Base-by-base conservation (phyloP, 805 yeast species). In the Myxozyma monticola region DNA sequence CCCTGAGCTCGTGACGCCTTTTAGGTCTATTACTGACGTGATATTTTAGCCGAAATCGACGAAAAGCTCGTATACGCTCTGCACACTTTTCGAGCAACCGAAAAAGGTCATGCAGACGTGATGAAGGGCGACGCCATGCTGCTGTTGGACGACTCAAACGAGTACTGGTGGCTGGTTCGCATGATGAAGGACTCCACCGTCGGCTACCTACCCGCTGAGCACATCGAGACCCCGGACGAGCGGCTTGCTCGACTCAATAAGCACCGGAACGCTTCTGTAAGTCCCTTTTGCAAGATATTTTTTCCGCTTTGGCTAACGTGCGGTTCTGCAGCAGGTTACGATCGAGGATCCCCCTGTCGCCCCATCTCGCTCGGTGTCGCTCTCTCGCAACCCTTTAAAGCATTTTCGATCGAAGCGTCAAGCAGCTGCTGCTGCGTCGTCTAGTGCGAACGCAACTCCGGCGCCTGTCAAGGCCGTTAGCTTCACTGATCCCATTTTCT, bases 201-300 rank as follows among this genome's bases (percentile, higher is more conserved):
- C 45, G 99, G 99, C 1, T 93, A 90, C 72, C 95, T 95, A 1
- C 99, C 99, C 1, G 98, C 97, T 0, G 99, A 93, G 66, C 81
- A 93, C 50, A 71, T 93, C 31, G 99, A 93, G 68, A 88, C 96
- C 0, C 89, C 87, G 54, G 85, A 82, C 40, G 99, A 93, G 68
- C 74, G 98, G 51, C 70, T 93, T 46, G 99, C 99, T 0, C 75
- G 98, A 48, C 73, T 90, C 35, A 93, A 93, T 66, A 87, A 96
- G 68, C 88, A 91, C 80, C 84, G 88, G 60, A 91, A 91, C 68
- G 96, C 88, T 66, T 88, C 84, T 49, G 65, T 51, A 33, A 20
- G 41, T 25, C 12, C 9, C 7, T 45, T 35, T n/a, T 22, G 39
- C 12, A n/a, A n/a, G 15, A 26, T 14, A 24, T 22, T 33, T 12